These are phyloP conservation scores for Pyrenochaeta sp. DNA, from an alignment of 2,329 filamentous ascomycete species.

Conservation along the genomic window DNA sequence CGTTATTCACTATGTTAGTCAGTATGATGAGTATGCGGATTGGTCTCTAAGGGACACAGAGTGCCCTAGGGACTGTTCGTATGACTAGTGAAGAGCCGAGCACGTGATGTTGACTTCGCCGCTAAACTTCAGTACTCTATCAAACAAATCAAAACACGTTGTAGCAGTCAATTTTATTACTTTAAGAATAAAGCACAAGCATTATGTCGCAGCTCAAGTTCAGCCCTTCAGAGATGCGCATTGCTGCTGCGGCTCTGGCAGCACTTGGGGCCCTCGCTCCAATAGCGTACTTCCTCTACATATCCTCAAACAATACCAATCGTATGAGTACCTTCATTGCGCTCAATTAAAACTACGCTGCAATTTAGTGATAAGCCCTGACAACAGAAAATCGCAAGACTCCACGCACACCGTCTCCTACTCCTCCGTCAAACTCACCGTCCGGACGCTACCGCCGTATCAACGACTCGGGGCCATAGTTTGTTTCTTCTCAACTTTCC, in stretches of 20 bases:
- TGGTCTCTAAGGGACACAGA: too few relatives aligned
- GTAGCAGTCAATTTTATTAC: too few relatives aligned
- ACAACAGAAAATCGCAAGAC: neutral
- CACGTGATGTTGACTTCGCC: neutral
- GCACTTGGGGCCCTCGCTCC: constrained; percentile 16
- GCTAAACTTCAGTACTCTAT: too few relatives aligned
- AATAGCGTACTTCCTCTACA: neutral
- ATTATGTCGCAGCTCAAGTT: constrained; percentile 27
- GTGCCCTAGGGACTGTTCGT: neutral
- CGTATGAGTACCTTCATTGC: neutral
- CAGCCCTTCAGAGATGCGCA: constrained; percentile 22
- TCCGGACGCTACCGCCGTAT: too few relatives aligned
- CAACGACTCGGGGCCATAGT: too few relatives aligned
- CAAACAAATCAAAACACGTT: too few relatives aligned
- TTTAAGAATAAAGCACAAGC: too few relatives aligned
- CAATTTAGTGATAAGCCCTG: neutral
- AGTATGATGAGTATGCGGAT: too few relatives aligned
- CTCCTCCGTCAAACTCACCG: too few relatives aligned
- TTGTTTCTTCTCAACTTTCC: too few relatives aligned
- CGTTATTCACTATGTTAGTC: too few relatives aligned
- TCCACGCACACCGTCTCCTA: neutral
- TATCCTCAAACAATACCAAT: neutral
- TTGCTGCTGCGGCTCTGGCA: constrained; percentile 30
- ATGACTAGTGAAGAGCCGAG: neutral
- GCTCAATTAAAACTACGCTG: neutral